A percentile compares a stretch with the other conserved stretches of the same genome.
phyloP scores from a whole-genome alignment of 768 basidiomycete species.

The Cystobasidiopsis lactophilus region DNA sequence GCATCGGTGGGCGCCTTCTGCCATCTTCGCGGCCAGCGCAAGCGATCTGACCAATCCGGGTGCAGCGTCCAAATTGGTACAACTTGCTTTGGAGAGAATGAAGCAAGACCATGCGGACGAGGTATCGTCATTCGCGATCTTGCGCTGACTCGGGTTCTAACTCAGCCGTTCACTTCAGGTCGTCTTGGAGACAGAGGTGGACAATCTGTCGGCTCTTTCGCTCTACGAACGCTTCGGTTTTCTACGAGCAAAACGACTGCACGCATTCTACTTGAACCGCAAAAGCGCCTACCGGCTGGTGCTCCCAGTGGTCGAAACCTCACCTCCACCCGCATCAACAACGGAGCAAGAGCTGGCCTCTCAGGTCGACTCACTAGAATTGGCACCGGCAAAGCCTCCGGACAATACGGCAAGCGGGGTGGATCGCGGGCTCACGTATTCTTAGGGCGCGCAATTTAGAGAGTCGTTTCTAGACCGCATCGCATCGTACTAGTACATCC shows the following conservation, averaged over 20 bases:
- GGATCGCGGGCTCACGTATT: not conserved
- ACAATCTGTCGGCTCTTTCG: slow-evolving; percentile 67
- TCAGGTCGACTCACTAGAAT: not conserved
- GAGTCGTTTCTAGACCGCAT: too few species aligned
- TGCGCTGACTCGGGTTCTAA: not conserved
- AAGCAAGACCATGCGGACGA: slow-evolving; percentile 59
- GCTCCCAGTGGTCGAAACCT: not conserved
- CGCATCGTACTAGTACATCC: too few species aligned
- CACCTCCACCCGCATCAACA: slow-evolving; percentile 2
- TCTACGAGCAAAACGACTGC: slow-evolving; percentile 79
- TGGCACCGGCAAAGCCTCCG: not conserved
- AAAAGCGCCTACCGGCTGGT: slow-evolving; percentile 5
- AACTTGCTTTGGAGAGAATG: slow-evolving; percentile 66
- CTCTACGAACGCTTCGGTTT: slow-evolving; percentile 85
- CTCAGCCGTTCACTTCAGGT: slow-evolving; percentile 34
- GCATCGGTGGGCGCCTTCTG: slow-evolving; percentile 74
- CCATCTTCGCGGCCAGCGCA: not conserved
- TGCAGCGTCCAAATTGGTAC: slow-evolving; percentile 64
- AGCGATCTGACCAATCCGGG: slow-evolving; percentile 8
- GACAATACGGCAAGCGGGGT: not conserved
- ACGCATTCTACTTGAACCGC: slow-evolving; percentile 66
- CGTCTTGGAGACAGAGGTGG: slow-evolving; percentile 85
- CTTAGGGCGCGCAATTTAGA: too few species aligned
- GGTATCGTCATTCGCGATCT: slow-evolving; percentile 28
- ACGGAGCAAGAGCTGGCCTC: not conserved